These are phyloP conservation scores for Ambrosia hybrid DNA, from an alignment of 140 eudicot genomes.

Conservation along the genomic window DNA sequence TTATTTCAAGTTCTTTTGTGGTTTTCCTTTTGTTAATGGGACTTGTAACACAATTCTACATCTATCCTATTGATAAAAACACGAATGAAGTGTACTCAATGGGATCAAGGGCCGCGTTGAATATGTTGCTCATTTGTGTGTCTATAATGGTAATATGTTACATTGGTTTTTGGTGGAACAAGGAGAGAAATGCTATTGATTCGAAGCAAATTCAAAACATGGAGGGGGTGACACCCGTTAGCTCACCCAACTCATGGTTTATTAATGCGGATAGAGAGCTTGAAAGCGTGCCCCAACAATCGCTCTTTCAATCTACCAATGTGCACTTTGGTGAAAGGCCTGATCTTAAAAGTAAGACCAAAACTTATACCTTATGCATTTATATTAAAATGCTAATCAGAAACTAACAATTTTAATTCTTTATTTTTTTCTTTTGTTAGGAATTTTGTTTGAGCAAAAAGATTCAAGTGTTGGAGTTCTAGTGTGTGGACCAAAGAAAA, in stretches of 20 bases:
- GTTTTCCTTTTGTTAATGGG: slow-evolving; percentile 62
- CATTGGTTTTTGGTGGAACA: slow-evolving; percentile 58
- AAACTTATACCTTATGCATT: slow-evolving; percentile 1
- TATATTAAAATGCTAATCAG: not conserved
- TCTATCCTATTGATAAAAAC: slow-evolving; percentile 74
- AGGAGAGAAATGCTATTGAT: slow-evolving; percentile 30
- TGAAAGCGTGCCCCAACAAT: slow-evolving; percentile 75
- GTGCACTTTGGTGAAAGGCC: slow-evolving; percentile 76
- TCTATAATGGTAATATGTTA: slow-evolving; percentile 44
- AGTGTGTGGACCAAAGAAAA: slow-evolving; percentile 81
- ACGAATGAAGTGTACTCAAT: slow-evolving; percentile 43
- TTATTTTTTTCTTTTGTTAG: slow-evolving; percentile 34
- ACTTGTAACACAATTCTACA: slow-evolving; percentile 57
- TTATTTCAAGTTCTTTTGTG: slow-evolving; percentile 64
- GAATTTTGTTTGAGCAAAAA: slow-evolving; percentile 55
- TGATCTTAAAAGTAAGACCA: slow-evolving; percentile 71
- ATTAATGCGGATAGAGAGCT: slow-evolving; percentile 59
- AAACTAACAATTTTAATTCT: not conserved
- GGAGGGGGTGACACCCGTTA: slow-evolving; percentile 49
- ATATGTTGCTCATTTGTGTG: slow-evolving; percentile 45
- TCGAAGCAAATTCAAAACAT: slow-evolving; percentile 50
- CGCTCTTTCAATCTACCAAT: slow-evolving; percentile 48
- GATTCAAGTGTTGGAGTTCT: slow-evolving; percentile 83
- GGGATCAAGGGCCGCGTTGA: slow-evolving; percentile 36
- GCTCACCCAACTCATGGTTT: slow-evolving; percentile 41